Evolutionary conservation across 1,284 basidiomycete genomes (phyloP).

Genomic region (Trichosporon ovoides): DNA sequence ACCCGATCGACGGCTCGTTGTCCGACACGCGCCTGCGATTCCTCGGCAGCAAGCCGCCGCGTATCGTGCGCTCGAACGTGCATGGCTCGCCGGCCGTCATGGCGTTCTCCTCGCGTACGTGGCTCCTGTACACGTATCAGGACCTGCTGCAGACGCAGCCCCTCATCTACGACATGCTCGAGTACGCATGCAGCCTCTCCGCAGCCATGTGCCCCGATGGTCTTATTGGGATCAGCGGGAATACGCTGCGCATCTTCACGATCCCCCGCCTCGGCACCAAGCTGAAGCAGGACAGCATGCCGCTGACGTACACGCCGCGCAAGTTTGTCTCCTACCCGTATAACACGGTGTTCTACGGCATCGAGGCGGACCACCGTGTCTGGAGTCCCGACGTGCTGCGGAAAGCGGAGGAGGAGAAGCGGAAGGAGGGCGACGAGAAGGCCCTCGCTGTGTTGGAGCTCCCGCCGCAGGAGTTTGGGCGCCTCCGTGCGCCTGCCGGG

Average conservation of each 20-base stretch:
- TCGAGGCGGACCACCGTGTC: constrained; percentile 89
- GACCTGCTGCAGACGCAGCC: constrained; percentile 95
- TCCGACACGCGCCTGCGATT: constrained; percentile 96
- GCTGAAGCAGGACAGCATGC: constrained; percentile 87
- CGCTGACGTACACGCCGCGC: constrained; percentile 87
- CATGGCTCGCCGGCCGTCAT: constrained; percentile 84
- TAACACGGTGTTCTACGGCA: constrained; percentile 77
- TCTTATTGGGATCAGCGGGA: constrained; percentile 90
- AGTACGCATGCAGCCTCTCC: constrained; percentile 93
- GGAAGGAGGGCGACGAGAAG: constrained; percentile 48
- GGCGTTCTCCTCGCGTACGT: constrained; percentile 88
- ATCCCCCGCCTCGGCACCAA: constrained; percentile 90
- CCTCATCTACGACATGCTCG: constrained; percentile 89
- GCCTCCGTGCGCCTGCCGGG: constrained; percentile 78
- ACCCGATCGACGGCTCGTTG: constrained; percentile 87
- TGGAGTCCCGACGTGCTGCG: constrained; percentile 64
- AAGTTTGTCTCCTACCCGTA: constrained; percentile 83
- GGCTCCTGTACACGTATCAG: constrained; percentile 96
- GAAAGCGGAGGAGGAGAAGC: constrained; percentile 5
- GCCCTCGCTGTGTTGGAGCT: constrained; percentile 69
- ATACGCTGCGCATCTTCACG: constrained; percentile 89
- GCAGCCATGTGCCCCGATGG: constrained; percentile 96
- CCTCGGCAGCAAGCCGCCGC: constrained; percentile 87
- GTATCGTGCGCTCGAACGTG: constrained; percentile 78
- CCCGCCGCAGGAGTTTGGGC: constrained; percentile 72